Evolutionary conservation across 768 basidiomycete species (phyloP), one percentile per base, ranked within the genome.

Genomic region (Collybia sp.): DNA sequence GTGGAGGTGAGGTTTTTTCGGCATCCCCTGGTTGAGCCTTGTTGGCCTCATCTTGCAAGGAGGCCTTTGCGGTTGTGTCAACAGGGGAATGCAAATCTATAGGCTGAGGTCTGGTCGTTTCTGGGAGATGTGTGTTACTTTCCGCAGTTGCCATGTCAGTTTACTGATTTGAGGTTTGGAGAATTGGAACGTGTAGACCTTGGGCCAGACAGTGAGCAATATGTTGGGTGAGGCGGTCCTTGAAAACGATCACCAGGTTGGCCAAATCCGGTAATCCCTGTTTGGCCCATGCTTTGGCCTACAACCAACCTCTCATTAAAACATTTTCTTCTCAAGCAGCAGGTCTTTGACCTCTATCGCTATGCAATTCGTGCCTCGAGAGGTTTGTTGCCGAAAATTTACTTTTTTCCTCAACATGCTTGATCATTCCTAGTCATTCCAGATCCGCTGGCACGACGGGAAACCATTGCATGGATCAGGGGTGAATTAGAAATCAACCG

Each of bases 391-490:
- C 51, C 46, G 45, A 43, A 12, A 49, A n/a, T n/a, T n/a, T n/a
- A n/a, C n/a, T n/a, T n/a, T n/a, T 50, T 40, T 40, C 30, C 20
- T 30, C 42, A 42, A 30, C 36, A 45, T 25, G 37, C 45, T 49
- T 38, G 17, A 42, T 44, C 36, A 34, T 25, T 36, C 20, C 19
- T 52, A 89, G 88, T 61, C 35, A 82, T 91, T 42, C 79, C 78
- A 31, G 76, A 89, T 64, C 71, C 71, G 43, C 58, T 59, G 47
- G 71, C 83, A 20, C 75, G 88, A 48, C 62, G 63, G 48, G 87
- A 90, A 55, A 87, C 87, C 0, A 63, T 88, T 6, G 56, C 60
- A 16, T 91, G 88, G 85, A 77, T 90, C 61, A 80, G 88, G 20
- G 57, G 66, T 41, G 86, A 89, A 62, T 78, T 90, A 53, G 82